Conservation (phyloP, 768 basidiomycete species). For the Suillus decipiens region DNA sequence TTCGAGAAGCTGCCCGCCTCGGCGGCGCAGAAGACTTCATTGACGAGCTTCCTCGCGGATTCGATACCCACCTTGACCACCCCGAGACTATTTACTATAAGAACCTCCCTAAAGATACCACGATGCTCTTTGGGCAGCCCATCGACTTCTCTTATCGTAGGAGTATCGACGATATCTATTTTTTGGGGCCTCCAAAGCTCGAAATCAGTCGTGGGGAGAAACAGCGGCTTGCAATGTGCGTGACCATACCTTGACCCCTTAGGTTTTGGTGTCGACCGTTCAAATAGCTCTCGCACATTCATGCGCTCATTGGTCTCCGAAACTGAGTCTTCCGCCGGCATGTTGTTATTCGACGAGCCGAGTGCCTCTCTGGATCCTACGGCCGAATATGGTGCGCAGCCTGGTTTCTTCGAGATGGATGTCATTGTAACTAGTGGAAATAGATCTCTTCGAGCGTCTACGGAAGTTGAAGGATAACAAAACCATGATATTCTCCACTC, state of each 20-base stretch:
- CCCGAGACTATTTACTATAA: slow-evolving; percentile 68
- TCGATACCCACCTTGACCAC: slow-evolving; percentile 69
- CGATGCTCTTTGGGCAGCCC: slow-evolving; percentile 56
- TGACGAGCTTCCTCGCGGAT: slow-evolving; percentile 61
- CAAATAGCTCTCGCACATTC: slow-evolving; percentile 59
- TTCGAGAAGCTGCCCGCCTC: slow-evolving; percentile 64
- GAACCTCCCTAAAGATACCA: slow-evolving; percentile 62
- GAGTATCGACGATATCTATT: slow-evolving; percentile 46
- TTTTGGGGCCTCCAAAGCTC: slow-evolving; percentile 38
- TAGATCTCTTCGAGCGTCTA: too few species aligned
- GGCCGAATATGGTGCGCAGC: slow-evolving; percentile 62
- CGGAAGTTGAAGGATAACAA: too few species aligned
- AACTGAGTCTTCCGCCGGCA: slow-evolving; percentile 46
- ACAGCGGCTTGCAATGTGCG: slow-evolving; percentile 58
- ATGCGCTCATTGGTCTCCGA: slow-evolving; percentile 61
- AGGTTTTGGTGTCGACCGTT: background rate
- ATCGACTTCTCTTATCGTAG: too few species aligned
- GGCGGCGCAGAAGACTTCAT: slow-evolving; percentile 75
- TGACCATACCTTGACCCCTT: background rate
- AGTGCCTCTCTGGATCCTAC: slow-evolving; percentile 73
- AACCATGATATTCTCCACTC: slow-evolving; percentile 82
- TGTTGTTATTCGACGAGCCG: slow-evolving; percentile 72
- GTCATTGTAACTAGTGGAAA: too few species aligned
- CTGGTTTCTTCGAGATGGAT: slow-evolving; percentile 13
- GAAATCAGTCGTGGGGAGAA: slow-evolving; percentile 70